Conservation (phyloP, 2,329 filamentous ascomycete genomes). For the Neopestalotiopsis sp. region DNA sequence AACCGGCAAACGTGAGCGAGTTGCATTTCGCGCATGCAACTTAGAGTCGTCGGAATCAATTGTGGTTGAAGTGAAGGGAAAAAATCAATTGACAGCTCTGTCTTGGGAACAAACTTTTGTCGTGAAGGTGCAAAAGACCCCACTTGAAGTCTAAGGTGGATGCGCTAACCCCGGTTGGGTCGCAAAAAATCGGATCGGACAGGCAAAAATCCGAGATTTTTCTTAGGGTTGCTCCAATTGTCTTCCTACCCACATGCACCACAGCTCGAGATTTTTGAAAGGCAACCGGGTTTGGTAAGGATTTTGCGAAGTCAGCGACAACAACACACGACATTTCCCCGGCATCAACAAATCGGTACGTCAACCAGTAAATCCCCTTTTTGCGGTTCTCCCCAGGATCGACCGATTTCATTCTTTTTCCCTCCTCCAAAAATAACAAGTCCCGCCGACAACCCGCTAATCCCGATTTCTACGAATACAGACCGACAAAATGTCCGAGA, state of each 20-base stretch:
- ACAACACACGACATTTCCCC: conserved; percentile 30
- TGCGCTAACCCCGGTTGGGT: conserved; percentile 2
- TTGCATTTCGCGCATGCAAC: background rate
- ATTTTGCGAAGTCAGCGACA: conserved; percentile 27
- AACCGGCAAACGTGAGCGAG: background rate
- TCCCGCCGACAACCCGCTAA: background rate
- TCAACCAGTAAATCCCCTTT: conserved; percentile 18
- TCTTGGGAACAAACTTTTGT: background rate
- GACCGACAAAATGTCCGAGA: conserved; percentile 79
- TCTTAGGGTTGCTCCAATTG: conserved; percentile 28
- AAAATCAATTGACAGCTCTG: background rate
- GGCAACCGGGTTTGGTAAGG: conserved; percentile 29
- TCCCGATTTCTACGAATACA: conserved; percentile 36
- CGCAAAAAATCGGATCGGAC: conserved; percentile 12
- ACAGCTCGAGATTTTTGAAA: conserved; percentile 25
- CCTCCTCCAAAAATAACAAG: background rate
- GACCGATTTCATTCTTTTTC: conserved; percentile 3
- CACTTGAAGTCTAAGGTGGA: background rate
- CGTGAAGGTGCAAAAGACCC: background rate
- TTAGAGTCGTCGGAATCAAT: background rate
- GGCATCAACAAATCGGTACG: conserved; percentile 31
- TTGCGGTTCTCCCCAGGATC: conserved; percentile 16
- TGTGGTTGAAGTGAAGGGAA: background rate
- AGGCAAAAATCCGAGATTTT: conserved; percentile 23
- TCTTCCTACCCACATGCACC: conserved; percentile 27